phyloP scores from a whole-genome alignment of 305 asterid species.

The Solanum hybrid region DNA sequence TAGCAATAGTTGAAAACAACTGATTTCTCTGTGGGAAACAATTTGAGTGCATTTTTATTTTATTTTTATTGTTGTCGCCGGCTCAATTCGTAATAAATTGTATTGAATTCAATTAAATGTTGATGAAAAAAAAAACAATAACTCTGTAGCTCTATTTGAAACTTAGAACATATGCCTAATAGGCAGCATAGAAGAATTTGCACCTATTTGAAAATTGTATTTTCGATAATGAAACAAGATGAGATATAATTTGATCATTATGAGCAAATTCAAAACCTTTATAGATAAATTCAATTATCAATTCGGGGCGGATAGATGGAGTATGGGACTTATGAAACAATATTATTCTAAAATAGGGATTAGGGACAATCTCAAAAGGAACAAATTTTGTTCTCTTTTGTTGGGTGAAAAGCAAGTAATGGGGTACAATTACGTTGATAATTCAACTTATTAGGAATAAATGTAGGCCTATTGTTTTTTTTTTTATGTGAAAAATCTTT shows the following conservation, averaged over 20 bases:
- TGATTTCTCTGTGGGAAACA: neutral
- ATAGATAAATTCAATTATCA: too few species aligned
- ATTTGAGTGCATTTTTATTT: neutral
- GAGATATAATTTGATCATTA: neutral
- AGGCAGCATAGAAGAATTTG: neutral
- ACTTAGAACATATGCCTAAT: too few species aligned
- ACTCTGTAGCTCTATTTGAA: neutral
- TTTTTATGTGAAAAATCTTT: neutral
- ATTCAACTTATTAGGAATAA: neutral
- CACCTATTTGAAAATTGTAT: neutral
- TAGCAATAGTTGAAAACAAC: neutral
- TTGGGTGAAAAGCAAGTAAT: too few species aligned
- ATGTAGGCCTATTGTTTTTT: neutral
- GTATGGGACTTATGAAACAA: neutral
- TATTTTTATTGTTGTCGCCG: neutral
- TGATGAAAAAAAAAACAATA: too few species aligned
- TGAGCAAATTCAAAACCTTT: too few species aligned
- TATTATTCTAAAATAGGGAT: neutral
- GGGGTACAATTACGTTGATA: neutral
- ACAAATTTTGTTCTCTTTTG: neutral
- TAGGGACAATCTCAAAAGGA: neutral
- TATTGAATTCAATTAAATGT: too few species aligned
- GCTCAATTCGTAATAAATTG: neutral
- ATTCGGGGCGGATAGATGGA: neutral
- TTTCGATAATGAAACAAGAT: neutral